Conservation (phyloP, 768 basidiomycete genomes). For the Heimioporus sp. region DNA sequence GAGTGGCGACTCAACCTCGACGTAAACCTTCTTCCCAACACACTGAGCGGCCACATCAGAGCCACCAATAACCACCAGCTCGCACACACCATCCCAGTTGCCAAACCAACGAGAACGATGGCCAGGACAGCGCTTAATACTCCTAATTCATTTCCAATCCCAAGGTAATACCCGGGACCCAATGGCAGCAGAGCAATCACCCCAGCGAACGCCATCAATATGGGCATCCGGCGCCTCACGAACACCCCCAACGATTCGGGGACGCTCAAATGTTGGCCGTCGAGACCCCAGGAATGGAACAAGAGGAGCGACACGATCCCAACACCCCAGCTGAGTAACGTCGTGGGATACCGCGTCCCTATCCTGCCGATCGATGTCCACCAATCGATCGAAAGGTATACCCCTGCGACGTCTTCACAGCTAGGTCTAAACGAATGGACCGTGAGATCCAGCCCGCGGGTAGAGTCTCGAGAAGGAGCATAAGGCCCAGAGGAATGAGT, state of each 20-base stretch:
- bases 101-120: slow-evolving; percentile 53
- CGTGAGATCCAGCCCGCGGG: slow-evolving; percentile 48
- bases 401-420: slow-evolving; percentile 39
- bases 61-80: slow-evolving; percentile 53
- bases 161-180: slow-evolving; percentile 54
- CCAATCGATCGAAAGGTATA: slow-evolving; percentile 69
- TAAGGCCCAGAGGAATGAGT: slow-evolving; percentile 70
- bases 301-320: slow-evolving; percentile 64
- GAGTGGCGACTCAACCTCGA: slow-evolving; percentile 9
- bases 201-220: slow-evolving; percentile 43
- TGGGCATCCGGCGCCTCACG: slow-evolving; percentile 36
- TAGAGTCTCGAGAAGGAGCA: slow-evolving; percentile 29
- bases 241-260: slow-evolving; percentile 49
- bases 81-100: slow-evolving; percentile 62
- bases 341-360: slow-evolving; percentile 72
- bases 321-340: slow-evolving; percentile 68
- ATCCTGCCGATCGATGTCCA: slow-evolving; percentile 66
- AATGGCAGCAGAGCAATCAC: slow-evolving; percentile 55
- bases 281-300: slow-evolving; percentile 47
- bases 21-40: slow-evolving; percentile 9
- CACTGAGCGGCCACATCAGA: slow-evolving; percentile 46
- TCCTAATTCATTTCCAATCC: slow-evolving; percentile 53
- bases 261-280: slow-evolving; percentile 42
- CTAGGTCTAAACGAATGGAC: slow-evolving; percentile 54
- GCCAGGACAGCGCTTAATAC: slow-evolving; percentile 42